Evolutionary conservation across 1,284 basidiomycete genomes (phyloP), one percentile per base, ranked within the genome.

Genomic region (Trametes pubescens): DNA sequence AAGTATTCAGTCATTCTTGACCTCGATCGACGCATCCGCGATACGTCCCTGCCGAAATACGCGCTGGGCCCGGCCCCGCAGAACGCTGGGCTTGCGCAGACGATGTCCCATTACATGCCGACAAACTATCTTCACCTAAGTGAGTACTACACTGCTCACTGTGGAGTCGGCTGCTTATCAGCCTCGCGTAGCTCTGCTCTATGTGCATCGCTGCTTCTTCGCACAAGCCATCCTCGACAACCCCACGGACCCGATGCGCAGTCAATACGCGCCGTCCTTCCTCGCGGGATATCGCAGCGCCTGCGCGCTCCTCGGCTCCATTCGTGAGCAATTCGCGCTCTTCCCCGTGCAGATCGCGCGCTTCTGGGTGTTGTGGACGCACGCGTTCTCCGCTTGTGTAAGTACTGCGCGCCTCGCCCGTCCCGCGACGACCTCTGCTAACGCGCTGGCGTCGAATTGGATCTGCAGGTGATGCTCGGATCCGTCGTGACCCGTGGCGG

Each of bases 231-330:
- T 92, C 10, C 80, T 81, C 43, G 88, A 91, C 57, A 76, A 78
- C 59, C 86, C 87, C 0, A 70, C 74, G 10, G 85, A 90, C 62
- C 79, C 86, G 4, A 75, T 87, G 59, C 80, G 80, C 61, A 88
- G 90, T 71, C 83, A 80, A 69, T 91, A 86, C 70, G 80, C 85
- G 0, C 85, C 86, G 0, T 92, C 90, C 0, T 86, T 91, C 34
- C 81, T 89, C 67, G 86, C 90, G 0, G 83, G 85, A 13, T 91
- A 89, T 74, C 84, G 88, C 7, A 88, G 87, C 29, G 86, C 89
- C 14, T 90, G 86, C 81, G 78, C 87, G 16, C 70, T 90, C 14
- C 83, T 87, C 38, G 76, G 80, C 40, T 78, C 79, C 0, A 72
- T 88, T 54, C 76, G 78, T 18, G 74, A 81, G 32, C 77, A 81